Base-by-base conservation (phyloP, 2,329 filamentous ascomycete genomes). In the Fusarium odoratissimum region DNA sequence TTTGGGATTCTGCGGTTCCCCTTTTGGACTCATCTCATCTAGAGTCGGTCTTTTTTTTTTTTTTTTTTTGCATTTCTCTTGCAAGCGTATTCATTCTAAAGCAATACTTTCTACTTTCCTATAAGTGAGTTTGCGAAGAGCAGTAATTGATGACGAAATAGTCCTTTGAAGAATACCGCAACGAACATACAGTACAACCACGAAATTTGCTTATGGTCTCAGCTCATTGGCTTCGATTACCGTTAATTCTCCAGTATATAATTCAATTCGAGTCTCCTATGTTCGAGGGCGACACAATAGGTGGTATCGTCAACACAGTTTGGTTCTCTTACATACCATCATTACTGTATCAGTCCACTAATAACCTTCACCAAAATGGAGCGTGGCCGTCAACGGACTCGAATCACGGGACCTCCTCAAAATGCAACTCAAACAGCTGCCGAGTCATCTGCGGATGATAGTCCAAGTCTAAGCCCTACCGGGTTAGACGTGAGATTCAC, bases 401-500 rank as follows among this genome's bases (percentile, higher is more conserved):
- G 28, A 25, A 65, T 66, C 55, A 54, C 63, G 45, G 56, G 30
- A 28, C 55, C 63, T 37, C 44, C 28, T 45, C 57, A 42, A 30
- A 31, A 48, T 41, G 56, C 64, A 62, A 67, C 30, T 49, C 62
- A 74, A 64, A 35, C 28, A 28, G 51, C 46, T 48, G 41, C 64
- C 60, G 63, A 57, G 21, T 57, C 52, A 60, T 44, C 64, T 52
- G 46, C 17, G 41, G 58, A 42, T 52, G 54, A 61, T 49, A 52
- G 64, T 33, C 67, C 67, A 73, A 61, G 66, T 42, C 72, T 75
- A 74, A 67, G 68, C 75, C 65, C 72, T 56, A 75, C 68, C 60
- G 60, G 73, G 73, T 64, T 75, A 75, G 67, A 63, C 48, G 41
- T 66, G 35, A 66, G 44, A 30, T 66, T 54, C 40, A 45, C 38